These are phyloP conservation scores for Ophiorrhiza pumila DNA, from an alignment of 257 asterid genomes.

Conservation along the genomic window DNA sequence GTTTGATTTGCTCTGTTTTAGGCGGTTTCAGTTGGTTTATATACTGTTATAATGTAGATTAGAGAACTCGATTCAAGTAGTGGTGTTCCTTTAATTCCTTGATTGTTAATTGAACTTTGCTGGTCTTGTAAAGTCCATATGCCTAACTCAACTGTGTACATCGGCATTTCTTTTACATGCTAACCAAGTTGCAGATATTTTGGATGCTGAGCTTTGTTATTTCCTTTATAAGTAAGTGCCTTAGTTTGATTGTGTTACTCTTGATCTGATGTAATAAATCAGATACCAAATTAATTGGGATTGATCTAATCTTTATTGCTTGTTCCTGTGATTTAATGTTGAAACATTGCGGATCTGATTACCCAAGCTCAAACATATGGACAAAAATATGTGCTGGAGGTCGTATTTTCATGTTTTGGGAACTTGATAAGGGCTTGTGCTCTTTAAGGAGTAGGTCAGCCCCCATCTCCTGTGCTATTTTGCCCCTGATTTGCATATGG, in stretches of 20 bases:
- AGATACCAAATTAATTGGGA: neutral
- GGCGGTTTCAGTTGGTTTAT: neutral
- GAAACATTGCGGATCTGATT: neutral
- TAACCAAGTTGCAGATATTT: neutral
- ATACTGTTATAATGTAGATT: neutral
- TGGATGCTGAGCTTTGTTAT: neutral
- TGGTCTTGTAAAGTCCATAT: no score
- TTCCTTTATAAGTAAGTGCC: neutral
- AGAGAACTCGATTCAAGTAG: neutral
- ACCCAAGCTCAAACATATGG: neutral
- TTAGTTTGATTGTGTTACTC: neutral
- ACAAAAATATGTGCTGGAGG: neutral
- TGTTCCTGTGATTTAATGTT: neutral
- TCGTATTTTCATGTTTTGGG: neutral
- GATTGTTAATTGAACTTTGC: neutral
- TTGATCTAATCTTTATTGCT: constrained; percentile 7
- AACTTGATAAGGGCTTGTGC: neutral
- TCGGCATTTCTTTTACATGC: neutral
- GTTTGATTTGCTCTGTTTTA: neutral
- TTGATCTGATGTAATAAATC: constrained; percentile 12
- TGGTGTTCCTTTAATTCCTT: neutral
- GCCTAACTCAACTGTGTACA: neutral
- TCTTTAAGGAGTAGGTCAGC: neutral
- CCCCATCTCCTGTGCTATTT: neutral
- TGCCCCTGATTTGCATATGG: neutral